These are phyloP conservation scores for Penicillium fimorum DNA, from an alignment of 495 filamentous ascomycete species.

Conservation along the genomic window DNA sequence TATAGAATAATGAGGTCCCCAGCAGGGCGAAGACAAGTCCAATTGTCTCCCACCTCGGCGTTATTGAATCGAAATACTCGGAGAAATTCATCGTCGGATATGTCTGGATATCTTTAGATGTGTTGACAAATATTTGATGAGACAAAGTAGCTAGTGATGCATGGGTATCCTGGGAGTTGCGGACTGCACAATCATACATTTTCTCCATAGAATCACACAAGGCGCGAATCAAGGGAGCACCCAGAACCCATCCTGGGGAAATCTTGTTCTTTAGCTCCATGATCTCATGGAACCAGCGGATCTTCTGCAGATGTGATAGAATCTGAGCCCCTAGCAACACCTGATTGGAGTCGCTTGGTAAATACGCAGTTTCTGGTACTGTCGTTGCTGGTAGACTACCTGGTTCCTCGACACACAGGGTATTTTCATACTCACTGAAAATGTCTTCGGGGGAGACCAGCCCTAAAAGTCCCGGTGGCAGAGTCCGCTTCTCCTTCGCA, in stretches of 20 bases:
- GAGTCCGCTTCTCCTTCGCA: neutral
- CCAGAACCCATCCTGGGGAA: neutral
- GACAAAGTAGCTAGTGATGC: neutral
- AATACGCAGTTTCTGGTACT: neutral
- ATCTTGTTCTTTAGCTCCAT: constrained; percentile 1
- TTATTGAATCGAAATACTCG: constrained; percentile 12
- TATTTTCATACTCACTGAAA: constrained; percentile 3
- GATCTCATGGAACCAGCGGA: constrained; percentile 5
- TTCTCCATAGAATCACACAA: neutral
- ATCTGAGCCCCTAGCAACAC: constrained; percentile 1
- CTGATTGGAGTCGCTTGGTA: neutral
- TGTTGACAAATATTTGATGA: constrained; percentile 3
- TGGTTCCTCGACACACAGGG: neutral
- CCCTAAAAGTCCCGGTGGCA: neutral
- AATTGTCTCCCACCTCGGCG: constrained; percentile 11
- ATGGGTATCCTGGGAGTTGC: neutral
- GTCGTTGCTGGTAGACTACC: neutral
- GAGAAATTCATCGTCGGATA: constrained; percentile 3
- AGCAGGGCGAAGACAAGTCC: constrained; percentile 11
- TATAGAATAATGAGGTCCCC: constrained; percentile 4
- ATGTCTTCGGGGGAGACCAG: neutral
- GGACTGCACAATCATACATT: constrained; percentile 2
- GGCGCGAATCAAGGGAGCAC: neutral
- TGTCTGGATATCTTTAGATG: neutral
- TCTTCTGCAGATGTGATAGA: constrained; percentile 1